Base-by-base conservation (phyloP, 2,329 filamentous ascomycete species). In the Aspergillus sp. region DNA sequence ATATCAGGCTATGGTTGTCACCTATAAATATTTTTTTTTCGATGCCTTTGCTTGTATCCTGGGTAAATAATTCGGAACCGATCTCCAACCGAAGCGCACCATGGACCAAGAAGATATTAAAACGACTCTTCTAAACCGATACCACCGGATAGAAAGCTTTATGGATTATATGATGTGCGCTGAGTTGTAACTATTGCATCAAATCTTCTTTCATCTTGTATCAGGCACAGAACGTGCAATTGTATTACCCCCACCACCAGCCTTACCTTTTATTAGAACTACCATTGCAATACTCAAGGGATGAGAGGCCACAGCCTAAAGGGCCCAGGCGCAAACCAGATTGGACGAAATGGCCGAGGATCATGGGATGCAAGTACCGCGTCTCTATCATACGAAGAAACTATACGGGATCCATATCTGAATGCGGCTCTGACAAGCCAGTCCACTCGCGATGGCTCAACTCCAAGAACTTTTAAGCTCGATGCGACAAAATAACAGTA, bases 391-490 rank as follows among this genome's bases (percentile, higher is more conserved):
- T 48, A 48, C 3, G 38, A 15, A 38, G 47, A 36, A 48, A 48
- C 30, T 30, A 38, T 18, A 48, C 47, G 30, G 47, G 47, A 48
- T 48, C 47, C 30, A 38, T 38, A 38, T 48, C 47, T 15, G 30
- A 48, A 48, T 48, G 18, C 15, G 47, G 47, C 5, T n/a, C 47
- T 48, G 47, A 48, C 26, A 48, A 36, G 26, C 47, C 47, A 48
- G 47, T 48, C 47, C n/a, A 38, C 30, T 48, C 17, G 30, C 47
- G 38, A 48, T 48, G 47, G 11, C 30, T 48, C n/a, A 48, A 22
- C 47, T 48, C 38, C 47, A 48, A 48, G 47, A 48, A 48, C 30
- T 48, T 48, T 48, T 48, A 48, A 30, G 47, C 47, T 48, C n/a
- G 47, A 48, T 48, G 30, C 30, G 17, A 20, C 17, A 48, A 48